Conservation (phyloP, 108 stramenopile species). For the Stephanodiscus minutulus region DNA sequence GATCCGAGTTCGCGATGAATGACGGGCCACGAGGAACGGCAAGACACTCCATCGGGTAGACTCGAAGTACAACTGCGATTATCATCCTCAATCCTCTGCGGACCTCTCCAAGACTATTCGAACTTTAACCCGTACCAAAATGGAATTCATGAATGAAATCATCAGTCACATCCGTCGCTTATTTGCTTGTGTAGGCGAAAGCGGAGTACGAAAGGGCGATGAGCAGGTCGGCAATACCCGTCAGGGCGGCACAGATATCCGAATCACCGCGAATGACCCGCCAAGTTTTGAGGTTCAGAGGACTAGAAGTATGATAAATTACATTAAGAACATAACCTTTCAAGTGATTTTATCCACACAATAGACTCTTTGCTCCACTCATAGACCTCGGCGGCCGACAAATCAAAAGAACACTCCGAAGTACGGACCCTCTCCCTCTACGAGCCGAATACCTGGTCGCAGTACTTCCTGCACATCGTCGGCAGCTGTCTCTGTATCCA, state of each 20-base stretch:
- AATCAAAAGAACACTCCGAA: neutral
- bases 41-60: no score
- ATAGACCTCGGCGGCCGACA: neutral
- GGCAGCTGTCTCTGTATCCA: conserved; percentile 58
- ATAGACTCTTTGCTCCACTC: neutral
- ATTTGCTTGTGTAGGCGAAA: no score
- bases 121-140: no score
- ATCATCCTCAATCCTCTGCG: no score
- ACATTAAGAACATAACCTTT: neutral
- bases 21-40: no score
- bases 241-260: conserved; percentile 93
- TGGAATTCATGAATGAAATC: no score
- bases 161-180: no score
- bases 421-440: neutral
- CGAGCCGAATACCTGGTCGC: conserved; percentile 59
- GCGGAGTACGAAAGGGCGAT: no score
- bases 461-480: conserved; percentile 59
- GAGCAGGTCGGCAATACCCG: conserved; percentile 89
- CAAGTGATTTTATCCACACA: no score
- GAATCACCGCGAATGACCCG: conserved; percentile 87
- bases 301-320: neutral
- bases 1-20: no score
- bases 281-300: conserved; percentile 69
- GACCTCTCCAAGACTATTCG: no score
- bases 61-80: no score